Conservation (phyloP, 2,329 filamentous ascomycete species). For the Metarhizium robertsii region DNA sequence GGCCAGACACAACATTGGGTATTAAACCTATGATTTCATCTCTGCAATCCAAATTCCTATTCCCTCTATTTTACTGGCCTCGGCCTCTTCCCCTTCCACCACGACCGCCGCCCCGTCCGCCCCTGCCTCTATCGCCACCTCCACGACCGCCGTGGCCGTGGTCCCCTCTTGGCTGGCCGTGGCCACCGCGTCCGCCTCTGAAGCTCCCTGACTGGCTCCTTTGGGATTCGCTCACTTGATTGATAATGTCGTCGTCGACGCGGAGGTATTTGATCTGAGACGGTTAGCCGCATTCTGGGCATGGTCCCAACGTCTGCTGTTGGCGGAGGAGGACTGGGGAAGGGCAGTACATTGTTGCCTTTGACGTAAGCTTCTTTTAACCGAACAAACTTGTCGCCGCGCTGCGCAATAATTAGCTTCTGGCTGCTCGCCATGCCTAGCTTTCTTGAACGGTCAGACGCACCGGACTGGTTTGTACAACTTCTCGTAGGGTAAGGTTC, state of each 20-base stretch:
- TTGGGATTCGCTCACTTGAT: constrained; percentile 87
- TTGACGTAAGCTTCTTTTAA: constrained; percentile 92
- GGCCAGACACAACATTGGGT: not conserved
- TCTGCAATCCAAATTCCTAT: not conserved
- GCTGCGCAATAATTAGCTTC: constrained; percentile 32
- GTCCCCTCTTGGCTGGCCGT: constrained; percentile 48
- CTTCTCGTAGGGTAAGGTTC: constrained; percentile 95
- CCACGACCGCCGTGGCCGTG: constrained; percentile 40
- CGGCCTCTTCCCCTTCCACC: constrained; percentile 26
- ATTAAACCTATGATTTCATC: not conserved
- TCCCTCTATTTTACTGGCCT: constrained; percentile 13
- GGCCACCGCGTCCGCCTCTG: constrained; percentile 56
- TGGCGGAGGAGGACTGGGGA: not conserved
- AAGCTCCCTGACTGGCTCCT: constrained; percentile 56
- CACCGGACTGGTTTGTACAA: constrained; percentile 87
- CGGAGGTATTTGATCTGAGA: constrained; percentile 92
- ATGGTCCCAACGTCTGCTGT: not conserved
- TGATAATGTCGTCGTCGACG: constrained; percentile 94
- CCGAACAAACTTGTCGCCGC: constrained; percentile 88
- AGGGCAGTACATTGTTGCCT: constrained; percentile 77
- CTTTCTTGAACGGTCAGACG: constrained; percentile 10
- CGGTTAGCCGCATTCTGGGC: not conserved
- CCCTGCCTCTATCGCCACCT: constrained; percentile 33
- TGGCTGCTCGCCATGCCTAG: not conserved
- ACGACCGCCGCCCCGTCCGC: constrained; percentile 27